These are phyloP conservation scores for Trypanosoma melophagium DNA, from an alignment of 208 protist species.

Conservation along the genomic window DNA sequence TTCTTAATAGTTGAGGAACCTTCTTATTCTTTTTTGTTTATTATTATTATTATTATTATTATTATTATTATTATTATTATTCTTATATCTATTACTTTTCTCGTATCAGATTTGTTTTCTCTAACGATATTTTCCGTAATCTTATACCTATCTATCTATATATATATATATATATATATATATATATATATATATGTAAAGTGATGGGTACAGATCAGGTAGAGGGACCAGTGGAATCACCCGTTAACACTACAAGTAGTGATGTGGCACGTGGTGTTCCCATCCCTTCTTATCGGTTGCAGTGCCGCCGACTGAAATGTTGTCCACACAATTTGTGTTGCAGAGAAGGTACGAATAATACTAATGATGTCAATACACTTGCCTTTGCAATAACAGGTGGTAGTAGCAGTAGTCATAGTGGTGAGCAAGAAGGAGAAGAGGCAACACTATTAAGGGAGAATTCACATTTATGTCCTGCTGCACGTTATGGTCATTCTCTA, in stretches of 20 bases:
- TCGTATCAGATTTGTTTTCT: background rate
- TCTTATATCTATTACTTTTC: background rate
- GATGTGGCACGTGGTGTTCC: background rate
- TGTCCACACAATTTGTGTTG: background rate
- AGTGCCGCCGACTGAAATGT: constrained; percentile 1
- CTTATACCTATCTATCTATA: background rate
- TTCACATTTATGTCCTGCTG: constrained; percentile 1
- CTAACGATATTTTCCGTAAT: too few species aligned
- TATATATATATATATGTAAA: background rate
- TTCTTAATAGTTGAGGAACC: too few species aligned
- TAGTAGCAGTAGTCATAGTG: background rate
- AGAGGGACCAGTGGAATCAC: background rate
- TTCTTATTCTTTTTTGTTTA: too few species aligned
- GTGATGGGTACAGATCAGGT: constrained; percentile 1
- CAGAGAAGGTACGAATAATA: background rate
- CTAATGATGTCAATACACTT: too few species aligned
- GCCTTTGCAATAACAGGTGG: too few species aligned
- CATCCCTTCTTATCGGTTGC: background rate
- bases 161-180: background rate
- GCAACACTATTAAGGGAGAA: too few species aligned
- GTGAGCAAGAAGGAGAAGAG: background rate
- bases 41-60: too few species aligned
- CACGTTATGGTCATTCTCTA: constrained; percentile 23
- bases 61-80: background rate
- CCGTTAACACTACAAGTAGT: too few species aligned